Percentiles rank a stretch among this genome's conserved stretches.
Conservation (phyloP, 1,139 yeast species). For the Eremothecium cymbalariae region DNA sequence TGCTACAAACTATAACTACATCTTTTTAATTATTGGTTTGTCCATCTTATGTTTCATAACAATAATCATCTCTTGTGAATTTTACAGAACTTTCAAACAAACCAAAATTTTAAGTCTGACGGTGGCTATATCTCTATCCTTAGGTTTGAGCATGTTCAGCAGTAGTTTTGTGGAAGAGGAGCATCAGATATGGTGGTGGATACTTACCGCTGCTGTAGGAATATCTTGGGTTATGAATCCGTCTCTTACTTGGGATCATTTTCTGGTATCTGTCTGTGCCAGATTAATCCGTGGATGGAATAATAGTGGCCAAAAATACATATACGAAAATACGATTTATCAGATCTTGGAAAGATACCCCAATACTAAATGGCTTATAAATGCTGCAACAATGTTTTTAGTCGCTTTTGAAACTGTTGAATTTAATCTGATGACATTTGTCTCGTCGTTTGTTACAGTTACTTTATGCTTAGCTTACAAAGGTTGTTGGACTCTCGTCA, state of each 20-base stretch:
- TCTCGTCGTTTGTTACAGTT: slow-evolving; percentile 35
- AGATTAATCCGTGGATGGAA: slow-evolving; percentile 80
- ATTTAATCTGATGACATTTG: slow-evolving; percentile 34
- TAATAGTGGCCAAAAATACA: slow-evolving; percentile 79
- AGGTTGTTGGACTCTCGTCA: slow-evolving; percentile 44
- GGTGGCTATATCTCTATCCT: slow-evolving; percentile 24
- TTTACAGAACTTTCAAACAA: slow-evolving; percentile 8
- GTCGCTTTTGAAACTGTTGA: slow-evolving; percentile 21
- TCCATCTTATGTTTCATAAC: slow-evolving; percentile 32
- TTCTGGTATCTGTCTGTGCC: slow-evolving; percentile 35
- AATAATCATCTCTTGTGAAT: slow-evolving; percentile 15
- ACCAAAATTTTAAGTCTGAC: slow-evolving; percentile 11
- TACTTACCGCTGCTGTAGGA: slow-evolving; percentile 24
- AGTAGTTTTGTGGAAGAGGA: slow-evolving; percentile 95
- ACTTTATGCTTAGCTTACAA: slow-evolving; percentile 49
- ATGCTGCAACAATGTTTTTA: slow-evolving; percentile 37
- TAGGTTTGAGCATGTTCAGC: slow-evolving; percentile 54
- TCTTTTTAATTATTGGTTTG: slow-evolving; percentile 44
- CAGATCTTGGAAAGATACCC: slow-evolving; percentile 28
- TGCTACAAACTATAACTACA: slow-evolving; percentile 66
- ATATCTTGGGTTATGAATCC: slow-evolving; percentile 10
- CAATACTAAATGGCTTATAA: slow-evolving; percentile 43
- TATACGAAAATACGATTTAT: slow-evolving; percentile 42
- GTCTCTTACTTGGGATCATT: slow-evolving; percentile 13
- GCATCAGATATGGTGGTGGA: slow-evolving; percentile 94